These are phyloP conservation scores for Acer negundo DNA, from an alignment of 345 rosid species.

Conservation along the genomic window DNA sequence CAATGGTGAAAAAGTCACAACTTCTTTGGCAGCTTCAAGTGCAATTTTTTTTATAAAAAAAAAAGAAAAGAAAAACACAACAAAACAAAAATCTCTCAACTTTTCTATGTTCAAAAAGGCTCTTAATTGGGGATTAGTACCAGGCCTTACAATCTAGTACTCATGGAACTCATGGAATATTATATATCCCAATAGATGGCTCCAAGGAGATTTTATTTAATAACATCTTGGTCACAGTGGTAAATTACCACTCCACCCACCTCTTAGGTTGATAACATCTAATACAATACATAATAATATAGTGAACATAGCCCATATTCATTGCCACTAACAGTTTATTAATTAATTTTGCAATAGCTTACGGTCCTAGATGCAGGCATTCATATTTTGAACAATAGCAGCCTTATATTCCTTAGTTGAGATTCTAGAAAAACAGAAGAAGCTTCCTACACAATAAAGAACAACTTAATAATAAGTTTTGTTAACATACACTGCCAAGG, in stretches of 20 bases:
- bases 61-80: background rate
- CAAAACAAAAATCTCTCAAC: background rate
- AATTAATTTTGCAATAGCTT: background rate
- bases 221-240: background rate
- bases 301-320: background rate
- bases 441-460: background rate
- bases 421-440: background rate
- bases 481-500: background rate
- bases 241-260: background rate
- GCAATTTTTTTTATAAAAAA: background rate
- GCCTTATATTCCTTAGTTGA: background rate
- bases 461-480: background rate
- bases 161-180: background rate
- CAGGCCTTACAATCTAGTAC: background rate
- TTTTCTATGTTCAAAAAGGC: background rate
- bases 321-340: background rate
- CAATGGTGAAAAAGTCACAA: background rate
- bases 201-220: background rate
- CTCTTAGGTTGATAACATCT: background rate
- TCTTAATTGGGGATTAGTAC: background rate
- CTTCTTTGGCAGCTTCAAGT: background rate
- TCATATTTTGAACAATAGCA: background rate
- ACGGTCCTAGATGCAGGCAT: conserved; percentile 10
- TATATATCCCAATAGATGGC: background rate
- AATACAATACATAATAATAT: background rate